These are phyloP conservation scores for Echites panduratus DNA, from an alignment of 257 asterid species.

Conservation along the genomic window DNA sequence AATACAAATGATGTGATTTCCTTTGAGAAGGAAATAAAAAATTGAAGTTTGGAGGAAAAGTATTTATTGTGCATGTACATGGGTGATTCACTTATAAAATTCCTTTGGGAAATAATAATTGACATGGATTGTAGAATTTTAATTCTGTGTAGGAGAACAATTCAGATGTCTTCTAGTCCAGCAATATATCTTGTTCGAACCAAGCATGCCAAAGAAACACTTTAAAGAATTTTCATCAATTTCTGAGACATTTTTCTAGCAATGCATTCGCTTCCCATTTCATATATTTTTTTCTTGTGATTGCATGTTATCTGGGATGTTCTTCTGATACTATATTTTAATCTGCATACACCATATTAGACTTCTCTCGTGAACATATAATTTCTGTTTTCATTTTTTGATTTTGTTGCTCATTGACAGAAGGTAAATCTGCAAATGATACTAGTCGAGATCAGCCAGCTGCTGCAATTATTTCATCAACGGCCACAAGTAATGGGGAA, in stretches of 20 bases:
- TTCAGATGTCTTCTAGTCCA: not conserved
- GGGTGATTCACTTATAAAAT: not conserved
- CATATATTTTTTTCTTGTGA: not conserved
- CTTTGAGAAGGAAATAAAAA: not conserved
- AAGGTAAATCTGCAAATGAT: slow-evolving; percentile 58
- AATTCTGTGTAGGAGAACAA: not conserved
- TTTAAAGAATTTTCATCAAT: not conserved
- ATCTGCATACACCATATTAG: not conserved
- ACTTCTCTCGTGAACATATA: no score
- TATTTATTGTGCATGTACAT: not conserved
- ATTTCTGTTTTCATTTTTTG: slow-evolving; percentile 20
- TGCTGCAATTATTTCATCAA: slow-evolving; percentile 52
- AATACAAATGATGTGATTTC: not conserved
- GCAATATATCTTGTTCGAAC: not conserved
- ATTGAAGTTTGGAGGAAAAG: not conserved
- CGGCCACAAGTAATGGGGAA: slow-evolving; percentile 64
- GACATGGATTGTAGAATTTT: not conserved
- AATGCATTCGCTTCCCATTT: not conserved
- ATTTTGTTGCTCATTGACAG: slow-evolving; percentile 36
- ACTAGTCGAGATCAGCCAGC: slow-evolving; percentile 62
- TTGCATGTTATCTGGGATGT: not conserved
- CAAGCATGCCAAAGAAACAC: not conserved
- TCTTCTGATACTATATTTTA: not conserved
- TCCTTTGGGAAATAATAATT: not conserved
- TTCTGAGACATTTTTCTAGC: no score